phyloP scores from a whole-genome alignment of 176 grass and related monocot genomes.

The Guadua angustifolia region DNA sequence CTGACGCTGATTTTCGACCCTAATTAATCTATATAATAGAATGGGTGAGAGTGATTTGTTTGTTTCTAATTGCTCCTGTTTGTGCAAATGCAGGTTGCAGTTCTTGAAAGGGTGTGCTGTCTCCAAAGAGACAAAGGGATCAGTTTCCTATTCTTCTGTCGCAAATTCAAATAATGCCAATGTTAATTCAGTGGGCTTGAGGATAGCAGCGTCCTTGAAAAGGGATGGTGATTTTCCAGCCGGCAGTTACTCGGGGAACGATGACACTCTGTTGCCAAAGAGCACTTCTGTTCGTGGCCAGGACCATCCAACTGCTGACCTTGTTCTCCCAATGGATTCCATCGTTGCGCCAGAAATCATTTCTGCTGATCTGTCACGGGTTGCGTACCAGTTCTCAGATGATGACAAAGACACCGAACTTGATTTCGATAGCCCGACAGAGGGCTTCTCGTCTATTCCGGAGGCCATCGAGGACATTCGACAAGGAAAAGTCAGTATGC shows the following conservation, averaged over 20 bases:
- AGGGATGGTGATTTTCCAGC: constrained; percentile 25
- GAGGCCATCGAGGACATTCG: constrained; percentile 79
- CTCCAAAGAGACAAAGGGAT: constrained; percentile 37
- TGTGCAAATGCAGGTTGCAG: constrained; percentile 33
- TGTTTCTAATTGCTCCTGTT: neutral
- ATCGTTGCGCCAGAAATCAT: constrained; percentile 46
- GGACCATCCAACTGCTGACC: constrained; percentile 51
- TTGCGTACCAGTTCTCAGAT: constrained; percentile 40
- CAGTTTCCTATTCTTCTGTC: neutral
- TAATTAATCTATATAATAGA: neutral
- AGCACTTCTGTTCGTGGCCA: constrained; percentile 67
- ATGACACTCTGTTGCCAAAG: constrained; percentile 14
- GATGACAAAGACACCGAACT: constrained; percentile 51
- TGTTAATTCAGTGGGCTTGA: constrained; percentile 35
- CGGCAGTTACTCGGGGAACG: constrained; percentile 19
- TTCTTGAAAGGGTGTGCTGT: constrained; percentile 31
- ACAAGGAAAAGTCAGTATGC: constrained; percentile 75
- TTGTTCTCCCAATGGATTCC: constrained; percentile 43
- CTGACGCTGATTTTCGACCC: neutral
- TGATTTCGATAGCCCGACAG: constrained; percentile 81
- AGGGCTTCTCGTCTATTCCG: constrained; percentile 73
- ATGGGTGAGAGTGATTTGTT: neutral
- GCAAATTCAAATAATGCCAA: constrained; percentile 44
- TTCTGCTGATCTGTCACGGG: constrained; percentile 41
- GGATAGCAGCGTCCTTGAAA: constrained; percentile 49